Conservation (phyloP, 1,284 basidiomycete genomes). For the Ceratobasidium sp. region DNA sequence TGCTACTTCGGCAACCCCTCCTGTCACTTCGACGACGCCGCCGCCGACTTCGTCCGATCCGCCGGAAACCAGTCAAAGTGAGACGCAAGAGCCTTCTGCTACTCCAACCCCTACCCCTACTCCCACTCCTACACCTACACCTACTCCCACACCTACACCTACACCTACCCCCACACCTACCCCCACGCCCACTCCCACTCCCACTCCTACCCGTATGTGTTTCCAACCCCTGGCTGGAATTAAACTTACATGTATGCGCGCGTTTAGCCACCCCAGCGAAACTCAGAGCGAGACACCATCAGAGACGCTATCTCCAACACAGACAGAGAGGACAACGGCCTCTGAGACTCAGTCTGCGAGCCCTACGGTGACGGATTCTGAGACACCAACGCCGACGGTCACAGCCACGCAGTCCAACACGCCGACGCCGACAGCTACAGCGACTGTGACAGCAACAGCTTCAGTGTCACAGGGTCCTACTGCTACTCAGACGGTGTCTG, state of each 20-base stretch:
- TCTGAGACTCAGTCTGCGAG: not conserved
- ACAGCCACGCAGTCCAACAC: not conserved
- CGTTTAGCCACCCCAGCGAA: too few relatives aligned
- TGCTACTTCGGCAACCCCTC: not conserved
- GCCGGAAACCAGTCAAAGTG: too few relatives aligned
- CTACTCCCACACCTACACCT: not conserved
- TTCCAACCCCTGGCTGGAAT: too few relatives aligned
- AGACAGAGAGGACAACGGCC: not conserved
- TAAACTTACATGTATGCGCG: too few relatives aligned
- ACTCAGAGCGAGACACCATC: not conserved
- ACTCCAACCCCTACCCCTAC: constrained; percentile 22
- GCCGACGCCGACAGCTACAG: not conserved
- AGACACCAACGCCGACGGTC: constrained; percentile 4
- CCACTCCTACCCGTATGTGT: not conserved
- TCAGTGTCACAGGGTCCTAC: not conserved
- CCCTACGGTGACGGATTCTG: not conserved
- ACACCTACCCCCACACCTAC: not conserved
- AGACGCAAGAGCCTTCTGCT: too few relatives aligned
- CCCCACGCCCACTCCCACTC: not conserved
- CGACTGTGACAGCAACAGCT: not conserved
- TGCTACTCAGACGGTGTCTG: not conserved
- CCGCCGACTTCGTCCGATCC: not conserved
- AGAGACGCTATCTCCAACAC: not conserved
- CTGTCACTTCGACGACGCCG: constrained; percentile 12
- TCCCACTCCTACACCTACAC: not conserved